Conservation (phyloP, 441 rosid genomes). For the Aquilaria agallochum region DNA sequence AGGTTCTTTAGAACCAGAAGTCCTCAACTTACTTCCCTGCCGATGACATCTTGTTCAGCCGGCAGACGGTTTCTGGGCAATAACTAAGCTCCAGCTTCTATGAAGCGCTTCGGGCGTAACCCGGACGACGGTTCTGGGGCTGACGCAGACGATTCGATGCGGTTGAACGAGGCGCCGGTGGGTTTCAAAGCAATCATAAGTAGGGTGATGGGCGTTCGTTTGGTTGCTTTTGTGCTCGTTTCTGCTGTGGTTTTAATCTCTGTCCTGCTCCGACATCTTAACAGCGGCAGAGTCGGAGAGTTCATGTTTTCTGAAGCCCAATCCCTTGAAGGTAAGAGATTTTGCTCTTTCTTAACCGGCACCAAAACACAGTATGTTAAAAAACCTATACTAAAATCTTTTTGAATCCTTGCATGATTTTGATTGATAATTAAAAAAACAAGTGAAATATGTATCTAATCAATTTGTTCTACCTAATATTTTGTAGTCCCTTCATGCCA, state of each 20-base stretch:
- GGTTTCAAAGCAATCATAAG: conserved; percentile 9
- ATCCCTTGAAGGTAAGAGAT: conserved; percentile 23
- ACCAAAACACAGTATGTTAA: too few relatives aligned
- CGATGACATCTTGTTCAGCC: too few relatives aligned
- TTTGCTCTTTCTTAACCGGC: too few relatives aligned
- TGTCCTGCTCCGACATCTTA: conserved; percentile 37
- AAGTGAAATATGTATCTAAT: too few relatives aligned
- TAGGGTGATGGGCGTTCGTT: conserved; percentile 28
- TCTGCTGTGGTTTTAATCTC: conserved; percentile 37
- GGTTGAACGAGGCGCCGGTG: conserved; percentile 24
- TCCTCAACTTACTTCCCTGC: too few relatives aligned
- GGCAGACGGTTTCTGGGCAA: too few relatives aligned
- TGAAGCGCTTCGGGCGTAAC: conserved; percentile 16
- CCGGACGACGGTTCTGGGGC: conserved; percentile 5
- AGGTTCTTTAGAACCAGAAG: too few relatives aligned
- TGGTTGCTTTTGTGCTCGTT: conserved; percentile 26
- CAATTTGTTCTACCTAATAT: too few relatives aligned
- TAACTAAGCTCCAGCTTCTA: neutral
- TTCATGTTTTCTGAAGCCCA: conserved; percentile 3
- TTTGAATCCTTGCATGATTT: neutral
- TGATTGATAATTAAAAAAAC: too few relatives aligned
- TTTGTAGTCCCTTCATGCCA: too few relatives aligned
- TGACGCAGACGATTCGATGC: conserved; percentile 6
- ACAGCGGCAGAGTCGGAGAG: conserved; percentile 24
- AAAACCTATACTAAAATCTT: neutral